phyloP scores from a whole-genome alignment of 257 asterid species.

The Solanum clarkiae region DNA sequence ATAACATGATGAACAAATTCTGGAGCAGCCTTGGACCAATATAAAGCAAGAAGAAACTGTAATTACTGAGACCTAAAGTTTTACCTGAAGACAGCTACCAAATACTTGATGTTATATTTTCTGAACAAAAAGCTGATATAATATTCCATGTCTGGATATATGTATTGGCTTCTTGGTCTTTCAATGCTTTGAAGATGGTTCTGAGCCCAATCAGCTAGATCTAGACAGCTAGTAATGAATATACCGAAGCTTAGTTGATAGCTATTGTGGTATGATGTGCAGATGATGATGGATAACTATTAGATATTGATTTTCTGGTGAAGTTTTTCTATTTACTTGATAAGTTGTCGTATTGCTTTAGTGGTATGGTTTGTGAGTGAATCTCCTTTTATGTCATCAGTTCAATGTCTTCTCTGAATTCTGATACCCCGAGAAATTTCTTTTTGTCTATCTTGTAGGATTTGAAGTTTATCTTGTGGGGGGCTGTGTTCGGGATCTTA shows the following conservation, averaged over 20 bases:
- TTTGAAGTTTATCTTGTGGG: constrained; percentile 24
- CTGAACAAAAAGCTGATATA: background rate
- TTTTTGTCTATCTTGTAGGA: constrained; percentile 4
- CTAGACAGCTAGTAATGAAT: background rate
- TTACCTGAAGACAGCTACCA: background rate
- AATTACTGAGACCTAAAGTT: background rate
- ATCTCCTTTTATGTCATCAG: background rate
- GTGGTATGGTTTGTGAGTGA: background rate
- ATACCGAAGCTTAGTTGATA: background rate
- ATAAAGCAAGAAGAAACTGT: background rate
- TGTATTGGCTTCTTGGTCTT: background rate
- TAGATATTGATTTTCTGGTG: background rate
- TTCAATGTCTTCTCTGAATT: background rate
- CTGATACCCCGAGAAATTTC: background rate
- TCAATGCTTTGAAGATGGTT: background rate
- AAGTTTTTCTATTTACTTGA: background rate
- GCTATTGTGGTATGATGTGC: background rate
- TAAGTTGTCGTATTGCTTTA: background rate
- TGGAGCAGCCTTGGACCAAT: background rate
- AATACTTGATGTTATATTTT: background rate
- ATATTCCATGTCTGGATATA: background rate
- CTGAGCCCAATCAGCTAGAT: background rate
- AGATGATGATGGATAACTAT: background rate
- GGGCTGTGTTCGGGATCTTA: constrained; percentile 24
- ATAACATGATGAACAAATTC: background rate